Evolutionary conservation across 805 yeast genomes (phyloP).

Genomic region (Pichia sporocuriosa): DNA sequence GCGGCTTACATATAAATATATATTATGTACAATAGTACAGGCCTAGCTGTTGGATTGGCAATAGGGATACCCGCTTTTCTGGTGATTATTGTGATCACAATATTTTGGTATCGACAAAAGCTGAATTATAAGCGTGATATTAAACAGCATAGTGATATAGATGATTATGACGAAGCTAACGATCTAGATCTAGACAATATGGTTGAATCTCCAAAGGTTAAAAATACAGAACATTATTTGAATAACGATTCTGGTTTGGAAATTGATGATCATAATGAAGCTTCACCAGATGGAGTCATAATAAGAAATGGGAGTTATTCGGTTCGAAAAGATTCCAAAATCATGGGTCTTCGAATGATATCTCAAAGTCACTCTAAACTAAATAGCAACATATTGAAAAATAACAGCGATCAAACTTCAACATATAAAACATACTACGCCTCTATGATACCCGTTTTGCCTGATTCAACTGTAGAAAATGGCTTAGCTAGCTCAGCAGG

Average conservation of each 20-base stretch:
- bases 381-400: not conserved
- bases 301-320: conserved; percentile 9
- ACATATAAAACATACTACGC: conserved; percentile 21
- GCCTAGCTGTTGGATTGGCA: conserved; percentile 45
- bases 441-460: conserved; percentile 29
- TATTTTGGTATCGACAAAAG: conserved; percentile 35
- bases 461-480: conserved; percentile 10
- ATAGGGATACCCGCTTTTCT: conserved; percentile 45
- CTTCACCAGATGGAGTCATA: not conserved
- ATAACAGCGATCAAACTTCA: not conserved
- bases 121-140: conserved; percentile 32
- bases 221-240: not conserved
- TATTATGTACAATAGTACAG: conserved; percentile 15
- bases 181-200: conserved; percentile 33
- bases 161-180: conserved; percentile 32
- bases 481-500: not conserved
- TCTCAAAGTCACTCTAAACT: not conserved
- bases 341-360: conserved; percentile 22
- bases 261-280: too few species aligned
- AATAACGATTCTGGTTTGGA: too few species aligned
- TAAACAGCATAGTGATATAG: conserved; percentile 28
- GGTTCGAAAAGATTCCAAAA: conserved; percentile 21
- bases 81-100: conserved; percentile 30
- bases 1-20: not conserved
- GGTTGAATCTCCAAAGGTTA: conserved; percentile 11